These are phyloP conservation scores for Apiospora kogelbergensis DNA, from an alignment of 2,329 filamentous ascomycete genomes.

Conservation along the genomic window DNA sequence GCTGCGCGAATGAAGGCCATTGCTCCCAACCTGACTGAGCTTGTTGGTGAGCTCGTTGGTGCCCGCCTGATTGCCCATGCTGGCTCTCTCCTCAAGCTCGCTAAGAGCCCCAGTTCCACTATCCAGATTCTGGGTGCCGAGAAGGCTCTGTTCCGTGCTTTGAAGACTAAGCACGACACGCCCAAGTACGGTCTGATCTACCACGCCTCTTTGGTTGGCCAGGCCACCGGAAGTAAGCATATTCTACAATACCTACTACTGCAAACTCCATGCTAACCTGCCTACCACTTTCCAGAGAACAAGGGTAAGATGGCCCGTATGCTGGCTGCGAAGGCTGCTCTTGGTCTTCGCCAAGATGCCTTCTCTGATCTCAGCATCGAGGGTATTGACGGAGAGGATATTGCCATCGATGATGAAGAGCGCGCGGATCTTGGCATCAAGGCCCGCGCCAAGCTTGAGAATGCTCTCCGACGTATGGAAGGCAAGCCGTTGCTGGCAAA, in stretches of 20 bases:
- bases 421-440: conserved; percentile 77
- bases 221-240: conserved; percentile 73
- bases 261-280: not conserved
- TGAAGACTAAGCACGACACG: conserved; percentile 99
- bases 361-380: conserved; percentile 74
- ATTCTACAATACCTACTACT: not conserved
- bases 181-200: conserved; percentile 97
- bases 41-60: conserved; percentile 91
- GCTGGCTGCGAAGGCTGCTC: conserved; percentile 87
- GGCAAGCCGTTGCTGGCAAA: conserved; percentile 83
- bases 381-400: conserved; percentile 51
- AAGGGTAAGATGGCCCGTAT: conserved; percentile 99
- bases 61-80: conserved; percentile 93
- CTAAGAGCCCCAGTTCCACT: conserved; percentile 92
- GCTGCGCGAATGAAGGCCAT: conserved; percentile 94
- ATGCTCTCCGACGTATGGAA: conserved; percentile 75
- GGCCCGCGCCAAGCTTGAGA: conserved; percentile 72
- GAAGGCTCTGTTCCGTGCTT: conserved; percentile 95
- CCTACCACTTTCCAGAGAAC: conserved; percentile 57
- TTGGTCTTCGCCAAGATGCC: conserved; percentile 91
- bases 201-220: conserved; percentile 89
- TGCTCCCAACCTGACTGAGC: conserved; percentile 89
- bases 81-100: conserved; percentile 89
- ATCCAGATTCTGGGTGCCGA: conserved; percentile 98
- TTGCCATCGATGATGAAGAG: conserved; percentile 80